These are phyloP conservation scores for Aureobasidium sp. DNA, from an alignment of 2,329 filamentous ascomycete genomes.

Conservation along the genomic window DNA sequence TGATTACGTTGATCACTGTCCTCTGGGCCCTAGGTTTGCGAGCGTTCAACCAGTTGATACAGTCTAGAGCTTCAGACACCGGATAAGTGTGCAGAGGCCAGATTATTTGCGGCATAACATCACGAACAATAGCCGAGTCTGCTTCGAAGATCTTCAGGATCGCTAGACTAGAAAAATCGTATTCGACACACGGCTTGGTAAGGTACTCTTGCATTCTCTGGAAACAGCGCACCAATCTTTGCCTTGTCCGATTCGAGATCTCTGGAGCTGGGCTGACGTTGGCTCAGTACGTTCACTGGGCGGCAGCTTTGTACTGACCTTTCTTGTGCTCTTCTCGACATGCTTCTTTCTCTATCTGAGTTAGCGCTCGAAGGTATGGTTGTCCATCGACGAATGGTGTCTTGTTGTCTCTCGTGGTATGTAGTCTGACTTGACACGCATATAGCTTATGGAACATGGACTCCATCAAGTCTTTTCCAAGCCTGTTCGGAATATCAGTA, in stretches of 20 bases:
- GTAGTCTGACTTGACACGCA: not conserved
- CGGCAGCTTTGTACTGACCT: not conserved
- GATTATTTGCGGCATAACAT: not conserved
- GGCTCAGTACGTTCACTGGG: not conserved
- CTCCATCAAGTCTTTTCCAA: not conserved
- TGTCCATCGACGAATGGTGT: not conserved
- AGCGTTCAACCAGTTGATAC: not conserved
- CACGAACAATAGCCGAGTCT: not conserved
- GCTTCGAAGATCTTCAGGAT: not conserved
- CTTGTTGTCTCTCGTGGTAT: not conserved
- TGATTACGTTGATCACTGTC: not conserved
- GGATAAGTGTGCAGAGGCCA: not conserved
- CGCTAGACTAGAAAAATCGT: not conserved
- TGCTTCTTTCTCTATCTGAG: not conserved
- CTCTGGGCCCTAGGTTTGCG: not conserved
- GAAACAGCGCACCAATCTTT: not conserved
- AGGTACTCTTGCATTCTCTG: not conserved
- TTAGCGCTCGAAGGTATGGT: not conserved
- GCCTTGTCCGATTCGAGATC: not conserved
- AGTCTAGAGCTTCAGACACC: not conserved
- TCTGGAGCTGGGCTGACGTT: not conserved
- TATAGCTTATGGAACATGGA: not conserved
- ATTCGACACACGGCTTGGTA: not conserved
- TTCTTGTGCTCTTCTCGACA: not conserved
- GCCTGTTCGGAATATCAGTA: not conserved